A percentile compares a stretch with the other conserved stretches of the same genome.
phyloP scores from a whole-genome alignment of 2,329 filamentous ascomycete genomes.

The Penicillium italicum region DNA sequence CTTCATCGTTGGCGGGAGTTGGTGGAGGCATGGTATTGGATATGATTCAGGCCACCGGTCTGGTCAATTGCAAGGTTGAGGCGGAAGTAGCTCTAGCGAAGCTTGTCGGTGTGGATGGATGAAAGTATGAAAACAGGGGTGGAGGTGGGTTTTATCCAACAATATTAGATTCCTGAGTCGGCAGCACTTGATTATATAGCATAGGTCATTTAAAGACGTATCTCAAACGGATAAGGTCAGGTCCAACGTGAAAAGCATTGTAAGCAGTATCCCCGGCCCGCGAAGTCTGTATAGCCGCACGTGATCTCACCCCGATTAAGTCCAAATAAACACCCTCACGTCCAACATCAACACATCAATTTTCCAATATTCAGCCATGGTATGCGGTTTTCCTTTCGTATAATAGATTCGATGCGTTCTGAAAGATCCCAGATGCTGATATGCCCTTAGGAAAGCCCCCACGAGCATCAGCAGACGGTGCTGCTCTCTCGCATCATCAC shows the following conservation, averaged over 20 bases:
- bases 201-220: not conserved
- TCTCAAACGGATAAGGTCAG: not conserved
- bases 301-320: slow-evolving; percentile 1
- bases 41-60: not conserved
- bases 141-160: not conserved
- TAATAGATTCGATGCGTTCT: accelerated
- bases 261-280: not conserved
- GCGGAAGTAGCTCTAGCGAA: slow-evolving; percentile 1
- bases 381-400: not conserved
- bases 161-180: not conserved
- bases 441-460: slow-evolving; percentile 74
- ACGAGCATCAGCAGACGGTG: slow-evolving; percentile 94
- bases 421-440: not conserved
- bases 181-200: not conserved
- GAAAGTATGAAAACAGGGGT: not conserved
- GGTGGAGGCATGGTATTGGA: slow-evolving; percentile 53
- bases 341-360: not conserved
- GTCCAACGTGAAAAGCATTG: not conserved
- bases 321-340: slow-evolving; percentile 13
- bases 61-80: slow-evolving; percentile 12
- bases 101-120: not conserved
- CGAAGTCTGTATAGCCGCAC: slow-evolving; percentile 9
- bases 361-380: not conserved
- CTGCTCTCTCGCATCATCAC: slow-evolving; percentile 93
- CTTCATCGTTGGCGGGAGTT: slow-evolving; percentile 70